phyloP scores from a whole-genome alignment of 1,139 yeast genomes.

The Blastobotrys persicus region DNA sequence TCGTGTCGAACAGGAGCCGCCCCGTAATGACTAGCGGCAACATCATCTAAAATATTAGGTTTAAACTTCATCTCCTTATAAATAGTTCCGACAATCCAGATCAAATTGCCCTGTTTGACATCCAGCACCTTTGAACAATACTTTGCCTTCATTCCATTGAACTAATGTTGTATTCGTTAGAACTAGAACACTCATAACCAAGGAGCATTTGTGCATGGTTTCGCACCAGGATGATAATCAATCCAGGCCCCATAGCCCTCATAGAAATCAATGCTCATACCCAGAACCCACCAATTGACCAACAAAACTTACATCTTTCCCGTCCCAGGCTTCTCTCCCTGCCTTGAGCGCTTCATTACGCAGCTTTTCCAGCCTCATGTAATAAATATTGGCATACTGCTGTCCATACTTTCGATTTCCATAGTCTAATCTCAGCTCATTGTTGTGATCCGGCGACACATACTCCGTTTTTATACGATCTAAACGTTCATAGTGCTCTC shows the following conservation, averaged over 20 bases:
- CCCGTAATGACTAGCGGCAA: slow-evolving; percentile 50
- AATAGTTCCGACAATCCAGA: slow-evolving; percentile 91
- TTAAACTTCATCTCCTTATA: slow-evolving; percentile 82
- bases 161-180: background rate
- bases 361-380: slow-evolving; percentile 55
- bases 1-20: slow-evolving; percentile 39
- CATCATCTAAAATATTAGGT: slow-evolving; percentile 81
- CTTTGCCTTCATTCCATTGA: slow-evolving; percentile 37
- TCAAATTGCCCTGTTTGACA: slow-evolving; percentile 62
- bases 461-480: slow-evolving; percentile 6
- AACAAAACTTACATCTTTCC: slow-evolving; percentile 35
- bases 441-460: slow-evolving; percentile 6
- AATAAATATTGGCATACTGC: slow-evolving; percentile 77
- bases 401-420: slow-evolving; percentile 53
- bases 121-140: slow-evolving; percentile 70
- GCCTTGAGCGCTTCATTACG: slow-evolving; percentile 53
- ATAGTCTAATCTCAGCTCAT: slow-evolving; percentile 5
- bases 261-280: too few species aligned
- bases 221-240: background rate
- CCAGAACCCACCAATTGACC: background rate
- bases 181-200: background rate
- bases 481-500: background rate
- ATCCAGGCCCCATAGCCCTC: too few species aligned
- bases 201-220: too few species aligned
- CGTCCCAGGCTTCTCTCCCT: slow-evolving; percentile 50